Evolutionary conservation across 257 asterid species (phyloP).

Genomic region (Nicotiana obtusifolia): DNA sequence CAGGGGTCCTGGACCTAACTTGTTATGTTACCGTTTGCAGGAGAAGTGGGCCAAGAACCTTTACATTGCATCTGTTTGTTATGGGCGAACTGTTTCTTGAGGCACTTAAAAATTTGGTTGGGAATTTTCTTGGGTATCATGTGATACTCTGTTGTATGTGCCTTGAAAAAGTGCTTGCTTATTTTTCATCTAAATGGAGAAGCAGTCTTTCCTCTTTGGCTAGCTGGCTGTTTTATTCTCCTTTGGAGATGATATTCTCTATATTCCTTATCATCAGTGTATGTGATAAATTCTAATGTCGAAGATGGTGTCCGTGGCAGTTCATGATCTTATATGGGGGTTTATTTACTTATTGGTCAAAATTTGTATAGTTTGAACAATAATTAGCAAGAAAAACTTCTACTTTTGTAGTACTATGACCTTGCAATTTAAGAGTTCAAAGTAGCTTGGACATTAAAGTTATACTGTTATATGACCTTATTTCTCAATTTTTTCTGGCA

Average conservation of each 20-base stretch:
- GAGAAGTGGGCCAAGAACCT: slow-evolving; percentile 80
- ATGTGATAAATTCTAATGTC: neutral
- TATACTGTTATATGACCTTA: slow-evolving; percentile 4
- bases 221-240: neutral
- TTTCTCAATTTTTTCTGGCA: neutral
- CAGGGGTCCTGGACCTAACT: neutral
- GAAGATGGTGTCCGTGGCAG: neutral
- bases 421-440: slow-evolving; percentile 5
- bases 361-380: slow-evolving; percentile 20
- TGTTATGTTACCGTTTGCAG: slow-evolving; percentile 26
- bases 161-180: neutral
- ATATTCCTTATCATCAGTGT: neutral
- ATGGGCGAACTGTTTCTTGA: slow-evolving; percentile 74
- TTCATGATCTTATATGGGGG: slow-evolving; percentile 5
- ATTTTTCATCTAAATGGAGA: neutral
- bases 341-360: slow-evolving; percentile 15
- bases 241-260: slow-evolving; percentile 1
- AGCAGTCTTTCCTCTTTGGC: neutral
- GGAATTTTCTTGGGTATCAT: neutral
- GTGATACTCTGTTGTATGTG: neutral
- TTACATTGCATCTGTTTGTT: slow-evolving; percentile 69
- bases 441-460: neutral
- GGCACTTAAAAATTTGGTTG: slow-evolving; percentile 10
- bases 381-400: slow-evolving; percentile 9
- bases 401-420: slow-evolving; percentile 7